Base-by-base conservation (phyloP, 2,329 filamentous ascomycete species). In the Arthrobotrys iridis region DNA sequence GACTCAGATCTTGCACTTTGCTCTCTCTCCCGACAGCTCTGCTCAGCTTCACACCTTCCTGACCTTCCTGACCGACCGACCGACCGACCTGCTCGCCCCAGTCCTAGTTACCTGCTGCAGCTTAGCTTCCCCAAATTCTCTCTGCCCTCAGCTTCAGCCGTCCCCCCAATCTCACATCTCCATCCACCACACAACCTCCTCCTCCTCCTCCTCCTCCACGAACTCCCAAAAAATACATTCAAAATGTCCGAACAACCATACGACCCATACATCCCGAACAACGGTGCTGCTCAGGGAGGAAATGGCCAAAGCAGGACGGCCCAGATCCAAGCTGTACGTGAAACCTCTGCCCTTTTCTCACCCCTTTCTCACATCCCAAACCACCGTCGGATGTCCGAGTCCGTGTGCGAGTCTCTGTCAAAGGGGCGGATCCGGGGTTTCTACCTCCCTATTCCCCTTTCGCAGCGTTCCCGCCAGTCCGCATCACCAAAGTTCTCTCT, bases 251-350 rank as follows among this genome's bases (percentile, higher is more conserved):
- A 79, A 79, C 82, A 86, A 80, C 92, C 92, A 79, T 96, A 96
- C 84, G 92, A 96, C 84, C 92, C 92, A 77, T 96, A 95, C 85
- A 93, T 94, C 83, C 92, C 92, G 81, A 88, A 87, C 82, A 89
- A 88, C 83, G 86, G 86, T 83, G 83, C 84, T 77, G 83, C 79
- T 82, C 84, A 82, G 83, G 82, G 82, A 83, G 87, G 82, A 85
- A 87, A 82, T 79, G 87, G 86, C 79, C 90, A 90, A 81, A 86
- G 88, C 80, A 87, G 88, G 83, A 91, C 89, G 67, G 87, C 88
- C 74, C 91, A 90, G 78, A 87, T 96, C 79, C 92, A 96, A 88
- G 90, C 90, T 84, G 93, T 97, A 90, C 86, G 92, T 89, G 63
- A 24, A n/a, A 50, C 35, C 7, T 22, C 40, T 35, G 18, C 30